A percentile compares a stretch with the other conserved stretches of the same genome.
These are phyloP conservation scores for Rhizopus sp. DNA, from an alignment of 371 early-diverging fungal species.

Conservation along the genomic window DNA sequence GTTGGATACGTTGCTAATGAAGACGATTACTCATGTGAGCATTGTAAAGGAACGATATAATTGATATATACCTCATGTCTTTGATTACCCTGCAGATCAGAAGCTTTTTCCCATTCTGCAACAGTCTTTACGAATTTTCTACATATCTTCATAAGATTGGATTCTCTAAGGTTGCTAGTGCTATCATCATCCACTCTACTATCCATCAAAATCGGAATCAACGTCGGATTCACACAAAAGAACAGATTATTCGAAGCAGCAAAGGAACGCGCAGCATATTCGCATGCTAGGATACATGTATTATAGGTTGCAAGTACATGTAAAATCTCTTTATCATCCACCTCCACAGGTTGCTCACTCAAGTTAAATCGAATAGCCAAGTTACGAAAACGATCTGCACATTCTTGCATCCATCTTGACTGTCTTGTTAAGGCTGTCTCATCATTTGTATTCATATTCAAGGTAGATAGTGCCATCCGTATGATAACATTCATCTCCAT, in stretches of 20 bases:
- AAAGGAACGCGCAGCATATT: conserved; percentile 30
- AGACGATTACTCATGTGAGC: background rate
- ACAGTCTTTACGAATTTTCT: conserved; percentile 21
- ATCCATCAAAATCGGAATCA: conserved; percentile 31
- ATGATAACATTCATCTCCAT: conserved; percentile 36
- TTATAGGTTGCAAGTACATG: conserved; percentile 30
- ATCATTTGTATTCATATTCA: conserved; percentile 1
- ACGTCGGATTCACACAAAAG: conserved; percentile 35
- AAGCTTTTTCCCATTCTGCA: conserved; percentile 25
- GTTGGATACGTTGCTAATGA: conserved; percentile 17
- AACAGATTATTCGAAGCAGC: conserved; percentile 21
- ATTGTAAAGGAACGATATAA: background rate
- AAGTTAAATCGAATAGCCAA: conserved; percentile 39
- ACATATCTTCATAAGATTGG: conserved; percentile 11
- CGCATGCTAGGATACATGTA: conserved; percentile 33
- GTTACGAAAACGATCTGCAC: conserved; percentile 25
- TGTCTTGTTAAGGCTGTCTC: conserved; percentile 3
- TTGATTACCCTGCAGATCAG: conserved; percentile 17
- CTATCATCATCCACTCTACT: background rate
- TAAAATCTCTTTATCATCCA: conserved; percentile 24
- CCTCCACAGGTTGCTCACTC: conserved; percentile 27
- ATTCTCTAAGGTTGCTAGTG: background rate
- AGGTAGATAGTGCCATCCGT: conserved; percentile 13
- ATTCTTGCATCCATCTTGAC: conserved; percentile 7
- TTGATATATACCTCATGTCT: conserved; percentile 11